Conservation (phyloP, 75 land plant species). For the Picea sitchensis region DNA sequence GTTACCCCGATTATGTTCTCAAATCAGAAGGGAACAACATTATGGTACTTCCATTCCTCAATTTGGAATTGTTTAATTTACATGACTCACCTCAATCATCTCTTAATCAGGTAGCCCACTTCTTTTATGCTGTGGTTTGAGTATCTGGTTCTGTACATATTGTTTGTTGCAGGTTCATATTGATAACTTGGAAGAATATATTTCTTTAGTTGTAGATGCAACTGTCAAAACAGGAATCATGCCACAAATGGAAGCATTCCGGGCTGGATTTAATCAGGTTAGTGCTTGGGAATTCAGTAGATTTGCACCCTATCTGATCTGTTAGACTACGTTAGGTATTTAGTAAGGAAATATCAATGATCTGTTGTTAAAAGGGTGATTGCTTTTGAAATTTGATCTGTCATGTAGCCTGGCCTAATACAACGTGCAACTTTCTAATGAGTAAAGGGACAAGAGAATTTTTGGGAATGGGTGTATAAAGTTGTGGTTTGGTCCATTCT, state of each 20-base stretch:
- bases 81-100: neutral
- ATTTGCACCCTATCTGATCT: slow-evolving; percentile 54
- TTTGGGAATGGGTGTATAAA: neutral
- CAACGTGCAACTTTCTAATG: neutral
- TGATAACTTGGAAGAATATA: slow-evolving; percentile 64
- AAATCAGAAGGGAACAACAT: slow-evolving; percentile 24
- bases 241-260: slow-evolving; percentile 71
- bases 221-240: slow-evolving; percentile 54
- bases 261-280: slow-evolving; percentile 74
- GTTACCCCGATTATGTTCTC: slow-evolving; percentile 59
- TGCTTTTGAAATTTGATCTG: neutral
- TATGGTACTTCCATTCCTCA: slow-evolving; percentile 31
- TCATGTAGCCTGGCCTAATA: neutral
- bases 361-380: neutral
- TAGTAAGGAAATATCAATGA: neutral
- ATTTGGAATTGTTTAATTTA: neutral
- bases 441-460: neutral
- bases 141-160: neutral
- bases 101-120: neutral
- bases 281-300: slow-evolving; percentile 56
- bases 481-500: neutral
- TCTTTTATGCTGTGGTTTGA: neutral
- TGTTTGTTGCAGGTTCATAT: slow-evolving; percentile 40
- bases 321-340: slow-evolving; percentile 3
- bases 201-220: slow-evolving; percentile 67